Percentiles rank a stretch among this genome's conserved stretches.
These are phyloP conservation scores for Diaporthe citri DNA, from an alignment of 2,329 filamentous ascomycete genomes.

Conservation along the genomic window DNA sequence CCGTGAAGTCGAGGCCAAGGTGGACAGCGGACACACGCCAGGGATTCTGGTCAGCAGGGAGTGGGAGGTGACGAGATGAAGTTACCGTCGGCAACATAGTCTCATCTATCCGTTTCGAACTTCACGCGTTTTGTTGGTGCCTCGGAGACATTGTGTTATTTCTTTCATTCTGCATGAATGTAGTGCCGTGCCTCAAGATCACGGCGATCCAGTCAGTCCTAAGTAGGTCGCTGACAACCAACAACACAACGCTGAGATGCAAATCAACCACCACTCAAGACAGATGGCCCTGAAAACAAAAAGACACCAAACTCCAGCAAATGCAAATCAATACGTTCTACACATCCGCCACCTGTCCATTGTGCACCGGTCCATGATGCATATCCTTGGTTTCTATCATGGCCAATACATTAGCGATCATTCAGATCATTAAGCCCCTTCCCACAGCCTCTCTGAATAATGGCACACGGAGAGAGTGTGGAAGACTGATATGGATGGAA, in stretches of 20 bases:
- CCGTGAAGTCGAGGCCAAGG: neutral
- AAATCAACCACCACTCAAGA: neutral
- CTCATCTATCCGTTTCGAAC: neutral
- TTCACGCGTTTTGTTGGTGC: neutral
- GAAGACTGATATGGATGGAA: neutral
- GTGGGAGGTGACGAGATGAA: slow-evolving; percentile 18
- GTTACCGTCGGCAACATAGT: neutral
- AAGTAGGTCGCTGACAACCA: neutral
- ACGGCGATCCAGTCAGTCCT: neutral
- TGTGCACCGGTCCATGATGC: slow-evolving; percentile 6
- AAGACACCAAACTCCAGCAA: neutral
- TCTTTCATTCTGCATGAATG: neutral
- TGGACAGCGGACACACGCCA: neutral
- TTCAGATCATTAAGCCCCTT: neutral
- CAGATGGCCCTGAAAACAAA: neutral
- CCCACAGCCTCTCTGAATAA: neutral
- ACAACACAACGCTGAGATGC: neutral
- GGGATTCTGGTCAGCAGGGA: slow-evolving; percentile 14
- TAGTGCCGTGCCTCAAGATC: neutral
- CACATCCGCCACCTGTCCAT: slow-evolving; percentile 7
- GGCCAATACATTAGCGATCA: neutral
- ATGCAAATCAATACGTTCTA: neutral
- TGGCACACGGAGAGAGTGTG: no score
- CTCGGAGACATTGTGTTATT: neutral
- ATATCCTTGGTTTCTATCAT: slow-evolving; percentile 3